A percentile compares a stretch with the other conserved stretches of the same genome.
Conservation (phyloP, 352 stramenopile genomes). For the Phytophthora meadii region DNA sequence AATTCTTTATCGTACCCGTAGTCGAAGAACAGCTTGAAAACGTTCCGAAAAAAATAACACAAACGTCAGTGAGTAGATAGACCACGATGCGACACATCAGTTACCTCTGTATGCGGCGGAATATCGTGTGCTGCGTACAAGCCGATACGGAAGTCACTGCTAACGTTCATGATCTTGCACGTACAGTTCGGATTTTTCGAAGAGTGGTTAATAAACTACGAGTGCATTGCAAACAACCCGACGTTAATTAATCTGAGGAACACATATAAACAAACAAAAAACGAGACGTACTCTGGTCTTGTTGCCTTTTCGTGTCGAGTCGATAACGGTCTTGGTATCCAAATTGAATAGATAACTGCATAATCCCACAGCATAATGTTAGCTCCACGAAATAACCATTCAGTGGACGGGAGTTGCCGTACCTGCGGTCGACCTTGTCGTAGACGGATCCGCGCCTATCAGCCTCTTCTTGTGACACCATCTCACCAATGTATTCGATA, state of each 20-base stretch:
- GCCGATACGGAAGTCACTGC: constrained; percentile 93
- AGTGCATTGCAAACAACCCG: background rate
- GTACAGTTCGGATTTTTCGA: constrained; percentile 85
- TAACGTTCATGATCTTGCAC: constrained; percentile 91
- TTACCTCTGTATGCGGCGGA: constrained; percentile 82
- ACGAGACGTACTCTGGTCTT: constrained; percentile 82
- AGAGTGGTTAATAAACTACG: constrained; percentile 92
- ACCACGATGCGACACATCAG: background rate
- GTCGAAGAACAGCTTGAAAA: constrained; percentile 85
- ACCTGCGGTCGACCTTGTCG: constrained; percentile 88
- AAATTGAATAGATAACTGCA: constrained; percentile 94
- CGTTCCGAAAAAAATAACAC: background rate
- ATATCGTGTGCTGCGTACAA: constrained; percentile 94
- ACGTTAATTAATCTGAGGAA: background rate
- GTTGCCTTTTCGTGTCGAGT: constrained; percentile 95
- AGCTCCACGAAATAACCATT: constrained; percentile 2
- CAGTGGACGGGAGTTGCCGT: background rate
- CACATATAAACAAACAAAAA: background rate
- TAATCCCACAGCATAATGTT: constrained; percentile 4
- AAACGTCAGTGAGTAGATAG: too few species aligned
- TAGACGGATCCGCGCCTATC: constrained; percentile 90
- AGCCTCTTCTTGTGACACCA: constrained; percentile 91
- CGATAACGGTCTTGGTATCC: constrained; percentile 91
- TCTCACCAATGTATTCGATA: constrained; percentile 95
- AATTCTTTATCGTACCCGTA: constrained; percentile 84